Conservation (phyloP, 2,329 filamentous ascomycete species). For the Microdochium trichocladiopsis region DNA sequence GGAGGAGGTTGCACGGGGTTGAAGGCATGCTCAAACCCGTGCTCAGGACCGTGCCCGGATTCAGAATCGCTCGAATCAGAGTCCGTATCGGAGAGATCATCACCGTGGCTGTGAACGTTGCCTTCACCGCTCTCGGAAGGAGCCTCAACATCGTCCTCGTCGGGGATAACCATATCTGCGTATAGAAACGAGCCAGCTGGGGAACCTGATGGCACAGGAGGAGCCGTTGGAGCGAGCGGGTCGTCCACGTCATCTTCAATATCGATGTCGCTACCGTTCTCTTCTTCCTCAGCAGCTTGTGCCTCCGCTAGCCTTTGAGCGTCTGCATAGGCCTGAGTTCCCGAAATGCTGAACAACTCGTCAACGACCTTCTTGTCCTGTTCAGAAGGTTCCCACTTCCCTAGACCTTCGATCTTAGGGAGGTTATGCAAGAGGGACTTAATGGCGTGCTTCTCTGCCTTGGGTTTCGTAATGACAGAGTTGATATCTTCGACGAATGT, state of each 20-base stretch:
- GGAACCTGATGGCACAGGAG: too few species aligned
- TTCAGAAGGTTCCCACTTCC: conserved; percentile 7
- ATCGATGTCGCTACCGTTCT: too few species aligned
- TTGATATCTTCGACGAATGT: conserved; percentile 24
- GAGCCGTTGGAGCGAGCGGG: too few species aligned
- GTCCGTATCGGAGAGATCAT: neutral
- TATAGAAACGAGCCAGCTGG: too few species aligned
- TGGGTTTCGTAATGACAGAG: conserved; percentile 12
- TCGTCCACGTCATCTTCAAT: too few species aligned
- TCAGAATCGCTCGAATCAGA: neutral
- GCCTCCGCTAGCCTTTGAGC: neutral
- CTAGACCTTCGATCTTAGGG: conserved; percentile 5
- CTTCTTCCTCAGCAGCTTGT: too few species aligned
- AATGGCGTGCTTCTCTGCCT: conserved; percentile 6
- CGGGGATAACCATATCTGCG: too few species aligned
- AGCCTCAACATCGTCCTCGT: too few species aligned
- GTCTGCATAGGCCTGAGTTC: neutral
- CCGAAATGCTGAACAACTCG: conserved; percentile 12
- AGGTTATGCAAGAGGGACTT: conserved; percentile 16
- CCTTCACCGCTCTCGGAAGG: too few species aligned
- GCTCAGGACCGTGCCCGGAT: too few species aligned
- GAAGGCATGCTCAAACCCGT: too few species aligned
- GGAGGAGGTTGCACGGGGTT: too few species aligned
- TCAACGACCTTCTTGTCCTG: conserved; percentile 10
- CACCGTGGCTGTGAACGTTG: neutral